These are phyloP conservation scores for Sporothrix variecibatus DNA, from an alignment of 2,329 filamentous ascomycete species.

Conservation along the genomic window DNA sequence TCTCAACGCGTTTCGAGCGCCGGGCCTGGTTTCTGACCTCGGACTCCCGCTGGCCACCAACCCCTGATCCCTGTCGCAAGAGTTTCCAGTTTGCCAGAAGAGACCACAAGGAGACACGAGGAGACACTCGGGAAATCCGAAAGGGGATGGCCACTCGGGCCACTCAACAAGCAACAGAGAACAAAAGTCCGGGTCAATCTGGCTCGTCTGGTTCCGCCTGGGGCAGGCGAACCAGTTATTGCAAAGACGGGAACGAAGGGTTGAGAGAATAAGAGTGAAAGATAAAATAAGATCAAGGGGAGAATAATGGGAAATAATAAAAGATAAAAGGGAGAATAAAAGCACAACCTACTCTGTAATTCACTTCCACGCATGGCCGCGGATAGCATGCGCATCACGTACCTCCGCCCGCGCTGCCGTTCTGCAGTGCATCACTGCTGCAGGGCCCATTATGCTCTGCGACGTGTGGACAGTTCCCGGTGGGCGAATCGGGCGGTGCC, in stretches of 20 bases:
- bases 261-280: neutral
- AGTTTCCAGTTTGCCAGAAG: neutral
- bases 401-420: neutral
- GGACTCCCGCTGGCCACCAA: constrained; percentile 23
- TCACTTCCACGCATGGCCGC: neutral
- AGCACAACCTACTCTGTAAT: neutral
- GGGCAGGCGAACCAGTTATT: neutral
- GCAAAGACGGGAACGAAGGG: neutral
- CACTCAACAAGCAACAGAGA: neutral
- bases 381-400: neutral
- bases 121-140: neutral
- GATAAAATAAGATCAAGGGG: neutral
- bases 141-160: neutral
- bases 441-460: constrained; percentile 1
- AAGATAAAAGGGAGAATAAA: neutral
- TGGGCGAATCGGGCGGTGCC: constrained; percentile 22
- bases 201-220: constrained; percentile 2
- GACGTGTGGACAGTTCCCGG: neutral
- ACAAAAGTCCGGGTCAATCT: neutral
- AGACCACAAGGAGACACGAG: neutral
- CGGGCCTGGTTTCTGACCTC: constrained; percentile 24
- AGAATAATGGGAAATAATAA: neutral
- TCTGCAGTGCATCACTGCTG: neutral
- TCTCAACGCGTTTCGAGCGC: constrained; percentile 25
- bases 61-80: constrained; percentile 27